Evolutionary conservation across 139 green algal genomes (phyloP), one percentile per base, ranked within the genome.

Genomic region (Monoraphidium neglectum): DNA sequence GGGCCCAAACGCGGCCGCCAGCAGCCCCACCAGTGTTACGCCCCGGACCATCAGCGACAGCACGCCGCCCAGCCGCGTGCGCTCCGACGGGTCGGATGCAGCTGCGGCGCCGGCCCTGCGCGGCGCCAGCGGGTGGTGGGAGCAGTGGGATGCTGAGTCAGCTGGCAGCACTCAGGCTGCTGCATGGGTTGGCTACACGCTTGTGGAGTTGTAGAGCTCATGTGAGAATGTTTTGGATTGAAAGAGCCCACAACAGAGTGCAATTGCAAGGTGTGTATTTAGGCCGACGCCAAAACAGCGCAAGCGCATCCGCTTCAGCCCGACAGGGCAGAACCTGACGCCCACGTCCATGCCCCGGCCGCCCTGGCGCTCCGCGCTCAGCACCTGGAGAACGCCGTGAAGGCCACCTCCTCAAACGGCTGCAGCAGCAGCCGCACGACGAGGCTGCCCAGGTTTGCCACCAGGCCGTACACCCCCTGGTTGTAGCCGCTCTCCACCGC

Each of bases 401-500:
- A 98, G 18, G 91, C 92, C 16, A 90, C 90, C 73, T 98, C 93
- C 74, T 98, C 94, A 23, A 96, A 69, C 1, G 94, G 94, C 67
- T 94, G 86, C 66, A 98, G 94, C 65, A 96, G 70, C 8, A 89
- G 94, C 36, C 94, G 83, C 38, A 97, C 94, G 24, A 94, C 87
- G 61, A 98, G 79, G 28, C 85, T 93, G 56, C 94, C 94, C 43
- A 98, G 83, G 68, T 95, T 95, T 56, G 66, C 69, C 24, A 96
- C 92, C 56, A 98, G 80, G 6, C 94, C 94, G 60, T 96, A 97
- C 72, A 96, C 92, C 13, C 94, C 94, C 82, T 97, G 88, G 33
- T 59, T 69, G 49, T 76, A 69, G 47, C 53, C 60, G 70, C 59
- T 83, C 61, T 67, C 71, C 51, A 80, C 5, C 10, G 51, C 38